Conservation (phyloP, 768 basidiomycete genomes). For the Suillus spraguei region DNA sequence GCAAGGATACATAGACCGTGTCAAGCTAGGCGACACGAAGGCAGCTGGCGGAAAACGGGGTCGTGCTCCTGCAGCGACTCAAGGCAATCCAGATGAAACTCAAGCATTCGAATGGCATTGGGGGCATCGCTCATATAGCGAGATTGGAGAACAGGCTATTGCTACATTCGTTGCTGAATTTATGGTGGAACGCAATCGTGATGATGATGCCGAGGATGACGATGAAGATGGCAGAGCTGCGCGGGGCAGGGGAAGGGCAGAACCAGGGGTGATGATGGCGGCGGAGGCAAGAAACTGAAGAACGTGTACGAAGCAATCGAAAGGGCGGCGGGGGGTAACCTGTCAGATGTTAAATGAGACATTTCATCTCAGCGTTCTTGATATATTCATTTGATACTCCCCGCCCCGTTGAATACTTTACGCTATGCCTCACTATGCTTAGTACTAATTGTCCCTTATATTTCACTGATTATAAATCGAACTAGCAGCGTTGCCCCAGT, state of each 20-base stretch:
- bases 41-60: constrained; percentile 52
- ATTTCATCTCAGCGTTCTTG: neutral
- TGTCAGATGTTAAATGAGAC: constrained; percentile 40
- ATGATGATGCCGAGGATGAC: constrained; percentile 33
- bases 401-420: neutral
- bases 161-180: constrained; percentile 81
- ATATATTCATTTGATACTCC: neutral
- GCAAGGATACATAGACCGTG: constrained; percentile 80
- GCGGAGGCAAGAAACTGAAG: constrained; percentile 40
- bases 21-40: constrained; percentile 52
- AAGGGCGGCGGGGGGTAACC: constrained; percentile 62
- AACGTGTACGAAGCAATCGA: constrained; percentile 59
- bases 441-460: constrained; percentile 2
- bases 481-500: constrained; percentile 33
- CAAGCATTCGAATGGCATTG: constrained; percentile 77
- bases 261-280: constrained; percentile 21
- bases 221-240: constrained; percentile 27
- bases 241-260: constrained; percentile 20
- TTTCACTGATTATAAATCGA: constrained; percentile 20
- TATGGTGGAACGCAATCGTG: constrained; percentile 54
- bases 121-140: constrained; percentile 79
- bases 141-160: constrained; percentile 79
- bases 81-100: constrained; percentile 34
- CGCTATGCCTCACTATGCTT: neutral
- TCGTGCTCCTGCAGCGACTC: constrained; percentile 46